phyloP scores from a whole-genome alignment of 495 filamentous ascomycete species.

The Hyaloscypha hepaticicola region DNA sequence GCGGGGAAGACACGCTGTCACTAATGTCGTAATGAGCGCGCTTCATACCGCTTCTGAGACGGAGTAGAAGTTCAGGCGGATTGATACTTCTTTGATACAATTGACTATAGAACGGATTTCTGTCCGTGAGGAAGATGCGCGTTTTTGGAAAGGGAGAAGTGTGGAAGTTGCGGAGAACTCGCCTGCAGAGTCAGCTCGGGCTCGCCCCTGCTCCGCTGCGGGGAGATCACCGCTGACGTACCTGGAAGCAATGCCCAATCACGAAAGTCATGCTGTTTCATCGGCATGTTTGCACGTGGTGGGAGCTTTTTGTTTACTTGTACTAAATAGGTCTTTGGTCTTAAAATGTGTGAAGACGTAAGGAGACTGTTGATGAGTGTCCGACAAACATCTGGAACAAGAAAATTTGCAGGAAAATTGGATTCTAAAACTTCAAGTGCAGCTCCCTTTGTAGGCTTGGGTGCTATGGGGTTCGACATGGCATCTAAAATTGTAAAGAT shows the following conservation, averaged over 20 bases:
- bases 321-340: not conserved
- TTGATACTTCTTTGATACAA: not conserved
- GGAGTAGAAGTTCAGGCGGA: not conserved
- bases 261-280: not conserved
- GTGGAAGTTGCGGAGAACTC: not conserved
- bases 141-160: not conserved
- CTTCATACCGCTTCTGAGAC: not conserved
- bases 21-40: not conserved
- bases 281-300: not conserved
- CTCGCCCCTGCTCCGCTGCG: not conserved
- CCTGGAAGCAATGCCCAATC: not conserved
- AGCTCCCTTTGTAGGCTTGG: slow-evolving; percentile 75
- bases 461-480: slow-evolving; percentile 87
- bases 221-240: not conserved
- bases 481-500: slow-evolving; percentile 70
- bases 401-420: not conserved
- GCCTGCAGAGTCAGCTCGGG: not conserved
- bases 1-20: not conserved
- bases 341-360: not conserved
- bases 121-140: not conserved
- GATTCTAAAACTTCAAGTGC: slow-evolving; percentile 20
- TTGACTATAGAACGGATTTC: not conserved
- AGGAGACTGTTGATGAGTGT: not conserved
- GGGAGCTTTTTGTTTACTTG: not conserved
- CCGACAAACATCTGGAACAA: not conserved